phyloP scores from a whole-genome alignment of 2,329 filamentous ascomycete species.

The Ophiosphaerella narmari region DNA sequence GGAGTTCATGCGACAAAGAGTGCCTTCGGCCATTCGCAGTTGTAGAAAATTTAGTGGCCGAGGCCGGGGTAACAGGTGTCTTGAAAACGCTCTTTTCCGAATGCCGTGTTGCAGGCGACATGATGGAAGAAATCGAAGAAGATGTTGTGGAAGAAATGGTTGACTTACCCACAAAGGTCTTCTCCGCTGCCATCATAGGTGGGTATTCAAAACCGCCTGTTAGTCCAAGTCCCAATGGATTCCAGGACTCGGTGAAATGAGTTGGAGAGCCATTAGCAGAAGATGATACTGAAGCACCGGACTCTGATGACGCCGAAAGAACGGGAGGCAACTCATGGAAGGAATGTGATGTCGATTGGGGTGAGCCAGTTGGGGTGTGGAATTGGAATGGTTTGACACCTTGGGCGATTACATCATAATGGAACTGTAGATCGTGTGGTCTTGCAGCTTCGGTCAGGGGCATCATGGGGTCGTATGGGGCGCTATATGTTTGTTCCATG shows the following conservation, averaged over 20 bases:
- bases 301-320: constrained; percentile 56
- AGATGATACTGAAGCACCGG: constrained; percentile 56
- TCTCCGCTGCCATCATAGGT: constrained; percentile 52
- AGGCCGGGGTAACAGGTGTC: constrained; percentile 43
- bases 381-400: constrained; percentile 45
- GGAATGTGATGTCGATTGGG: constrained; percentile 51
- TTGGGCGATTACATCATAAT: constrained; percentile 42
- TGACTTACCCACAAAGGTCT: constrained; percentile 57
- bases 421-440: constrained; percentile 44
- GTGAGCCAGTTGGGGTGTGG: constrained; percentile 49
- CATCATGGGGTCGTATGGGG: constrained; percentile 41
- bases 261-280: constrained; percentile 58
- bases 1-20: constrained; percentile 35
- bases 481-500: constrained; percentile 45
- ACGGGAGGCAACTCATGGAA: constrained; percentile 54
- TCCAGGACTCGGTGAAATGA: constrained; percentile 65
- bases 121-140: constrained; percentile 21
- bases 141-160: constrained; percentile 41
- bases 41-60: constrained; percentile 38
- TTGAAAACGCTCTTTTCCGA: constrained; percentile 33
- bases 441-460: constrained; percentile 38
- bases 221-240: constrained; percentile 63
- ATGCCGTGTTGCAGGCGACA: constrained; percentile 18
- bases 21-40: constrained; percentile 24
- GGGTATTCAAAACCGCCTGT: constrained; percentile 62